These are phyloP conservation scores for Hygrophorus pudorinus DNA, from an alignment of 768 basidiomycete genomes.

Conservation along the genomic window DNA sequence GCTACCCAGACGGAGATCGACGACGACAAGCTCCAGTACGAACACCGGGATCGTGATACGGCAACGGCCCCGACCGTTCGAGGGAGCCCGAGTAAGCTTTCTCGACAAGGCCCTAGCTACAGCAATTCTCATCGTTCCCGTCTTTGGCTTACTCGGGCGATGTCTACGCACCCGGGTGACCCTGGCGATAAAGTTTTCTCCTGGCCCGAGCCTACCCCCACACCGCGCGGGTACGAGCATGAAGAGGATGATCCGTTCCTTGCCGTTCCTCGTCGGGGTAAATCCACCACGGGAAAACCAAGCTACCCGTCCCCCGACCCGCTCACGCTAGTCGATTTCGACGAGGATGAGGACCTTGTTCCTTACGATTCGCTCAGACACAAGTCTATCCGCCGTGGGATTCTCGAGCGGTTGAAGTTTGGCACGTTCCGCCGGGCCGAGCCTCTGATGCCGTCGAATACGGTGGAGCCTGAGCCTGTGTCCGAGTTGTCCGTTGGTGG, in stretches of 20 bases:
- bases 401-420: constrained; percentile 33
- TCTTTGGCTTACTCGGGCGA: constrained; percentile 3
- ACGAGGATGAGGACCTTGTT: constrained; percentile 13
- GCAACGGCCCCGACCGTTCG: background rate
- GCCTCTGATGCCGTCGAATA: constrained; percentile 11
- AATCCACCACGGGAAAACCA: background rate
- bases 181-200: constrained; percentile 4
- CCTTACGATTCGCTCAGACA: constrained; percentile 39
- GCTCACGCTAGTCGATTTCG: constrained; percentile 15
- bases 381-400: constrained; percentile 42
- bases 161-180: background rate
- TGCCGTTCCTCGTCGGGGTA: constrained; percentile 4
- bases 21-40: background rate
- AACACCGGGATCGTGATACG: background rate
- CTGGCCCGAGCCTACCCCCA: constrained; percentile 10
- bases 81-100: background rate
- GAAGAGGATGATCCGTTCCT: constrained; percentile 20
- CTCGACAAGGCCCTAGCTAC: background rate
- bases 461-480: constrained; percentile 7
- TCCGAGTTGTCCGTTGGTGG: constrained; percentile 7
- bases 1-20: constrained; percentile 13
- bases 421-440: constrained; percentile 20
- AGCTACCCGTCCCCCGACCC: constrained; percentile 12
- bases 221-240: background rate
- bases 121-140: background rate